Base-by-base conservation (phyloP, 1,139 yeast species). In the Saccharomyces hybrid region DNA sequence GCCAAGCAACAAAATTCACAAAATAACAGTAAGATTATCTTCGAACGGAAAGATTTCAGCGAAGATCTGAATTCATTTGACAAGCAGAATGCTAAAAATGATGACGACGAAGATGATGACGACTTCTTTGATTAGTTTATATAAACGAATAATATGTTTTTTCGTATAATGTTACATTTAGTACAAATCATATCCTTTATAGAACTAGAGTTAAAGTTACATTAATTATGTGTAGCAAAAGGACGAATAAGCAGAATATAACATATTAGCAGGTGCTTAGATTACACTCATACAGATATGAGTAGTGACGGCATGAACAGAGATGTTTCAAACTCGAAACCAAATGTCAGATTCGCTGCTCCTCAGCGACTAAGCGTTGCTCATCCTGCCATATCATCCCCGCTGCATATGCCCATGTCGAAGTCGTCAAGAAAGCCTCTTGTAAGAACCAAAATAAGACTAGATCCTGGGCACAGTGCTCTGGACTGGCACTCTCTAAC, bases 1-100 rank as follows among this genome's bases (percentile, higher is more conserved):
- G 85, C 96, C 8, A 79, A 88, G 63, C 96, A 88, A 62, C 88
- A 88, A 65, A 79, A 82, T 65, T 80, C 80, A 64, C 77, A 78
- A 50, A 78, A 76, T 52, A 78, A 76, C 52, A 79, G 85, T 29
- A 85, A 83, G 72, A 88, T 88, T 61, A 81, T 79, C 50, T 78
- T 78, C 57, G 72, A 75, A 48, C 71, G 82, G 62, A 73, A 78
- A 55, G 76, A 74, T 34, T 65, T 60, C 9, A 70, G 63, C 31
- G 70, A 63, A n/a, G 70, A 61, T 27, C 70, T 38, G 13, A 38
- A 38, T 38, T 9, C 44, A 19, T 38, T 65, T n/a, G 73, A 66
- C 3, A 72, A 62, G 3, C 61, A 57, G 27, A 67, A 60, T 13
- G 68, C 66, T 48, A 68, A 62, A 44, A 68, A 66, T 19, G 55